These are phyloP conservation scores for Nothophytophthora sp. DNA, from an alignment of 352 stramenopile genomes.

Conservation along the genomic window DNA sequence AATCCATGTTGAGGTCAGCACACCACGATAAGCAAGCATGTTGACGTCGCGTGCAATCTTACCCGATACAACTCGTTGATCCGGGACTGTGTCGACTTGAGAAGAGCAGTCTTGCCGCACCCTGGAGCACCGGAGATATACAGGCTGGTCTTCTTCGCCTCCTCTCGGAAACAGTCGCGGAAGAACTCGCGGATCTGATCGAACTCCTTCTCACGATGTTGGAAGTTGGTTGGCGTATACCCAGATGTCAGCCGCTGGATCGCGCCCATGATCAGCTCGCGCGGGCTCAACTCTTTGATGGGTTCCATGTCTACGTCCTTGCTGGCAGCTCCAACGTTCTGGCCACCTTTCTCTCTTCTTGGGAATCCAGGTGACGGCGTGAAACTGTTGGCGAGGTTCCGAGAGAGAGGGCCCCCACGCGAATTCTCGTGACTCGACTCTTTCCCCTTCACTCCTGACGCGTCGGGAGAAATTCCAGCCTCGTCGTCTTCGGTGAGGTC, in stretches of 20 bases:
- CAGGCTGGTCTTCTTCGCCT: conserved; percentile 58
- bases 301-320: conserved; percentile 8
- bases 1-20: not conserved
- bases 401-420: conserved; percentile 18
- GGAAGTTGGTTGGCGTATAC: conserved; percentile 45
- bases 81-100: conserved; percentile 51
- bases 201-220: conserved; percentile 65
- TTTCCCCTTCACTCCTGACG: conserved; percentile 27
- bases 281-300: conserved; percentile 8
- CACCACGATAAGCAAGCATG: too few species aligned
- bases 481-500: conserved; percentile 25
- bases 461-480: conserved; percentile 46
- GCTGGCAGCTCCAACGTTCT: not conserved
- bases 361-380: conserved; percentile 55
- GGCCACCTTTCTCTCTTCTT: conserved; percentile 16
- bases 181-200: conserved; percentile 59
- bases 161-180: conserved; percentile 46
- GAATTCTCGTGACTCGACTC: conserved; percentile 19
- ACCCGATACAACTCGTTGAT: conserved; percentile 61
- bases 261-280: conserved; percentile 26
- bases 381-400: conserved; percentile 56
- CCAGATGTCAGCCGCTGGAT: conserved; percentile 54
- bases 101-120: conserved; percentile 76
- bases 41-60: conserved; percentile 11
- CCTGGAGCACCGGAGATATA: conserved; percentile 82